A percentile compares a stretch with the other conserved stretches of the same genome.
phyloP scores from a whole-genome alignment of 2,329 filamentous ascomycete species.

The Bisporella sp. region DNA sequence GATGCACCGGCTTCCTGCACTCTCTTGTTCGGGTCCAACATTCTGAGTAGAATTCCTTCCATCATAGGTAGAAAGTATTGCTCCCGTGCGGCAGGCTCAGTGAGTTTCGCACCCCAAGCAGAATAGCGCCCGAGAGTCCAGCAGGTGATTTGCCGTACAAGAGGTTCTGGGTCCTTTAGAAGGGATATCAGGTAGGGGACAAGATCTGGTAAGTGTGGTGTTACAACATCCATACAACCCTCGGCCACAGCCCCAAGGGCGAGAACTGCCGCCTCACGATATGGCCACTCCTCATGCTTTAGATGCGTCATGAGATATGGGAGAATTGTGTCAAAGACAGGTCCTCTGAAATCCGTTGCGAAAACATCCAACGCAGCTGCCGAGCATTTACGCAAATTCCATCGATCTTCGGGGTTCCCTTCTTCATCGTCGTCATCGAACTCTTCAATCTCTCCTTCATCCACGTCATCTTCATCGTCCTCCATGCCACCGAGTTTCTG shows the following conservation, averaged over 20 bases:
- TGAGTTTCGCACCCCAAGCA: slow-evolving; percentile 76
- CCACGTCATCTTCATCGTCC: slow-evolving; percentile 60
- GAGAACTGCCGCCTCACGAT: slow-evolving; percentile 88
- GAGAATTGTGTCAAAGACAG: slow-evolving; percentile 85
- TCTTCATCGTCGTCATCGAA: slow-evolving; percentile 66
- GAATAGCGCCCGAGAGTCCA: slow-evolving; percentile 96
- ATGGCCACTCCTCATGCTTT: slow-evolving; percentile 81
- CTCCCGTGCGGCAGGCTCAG: slow-evolving; percentile 58
- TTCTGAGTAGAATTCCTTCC: slow-evolving; percentile 88
- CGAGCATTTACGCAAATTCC: slow-evolving; percentile 95
- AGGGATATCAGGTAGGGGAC: slow-evolving; percentile 80
- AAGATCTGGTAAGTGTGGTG: slow-evolving; percentile 83
- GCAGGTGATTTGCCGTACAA: slow-evolving; percentile 94
- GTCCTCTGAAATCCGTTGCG: slow-evolving; percentile 78
- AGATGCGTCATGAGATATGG: slow-evolving; percentile 90
- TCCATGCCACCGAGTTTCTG: slow-evolving; percentile 39
- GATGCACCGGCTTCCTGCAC: slow-evolving; percentile 95
- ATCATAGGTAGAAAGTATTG: slow-evolving; percentile 92
- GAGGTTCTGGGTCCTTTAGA: slow-evolving; percentile 76
- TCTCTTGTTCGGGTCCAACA: slow-evolving; percentile 96
- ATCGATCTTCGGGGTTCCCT: slow-evolving; percentile 79
- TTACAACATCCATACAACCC: slow-evolving; percentile 84
- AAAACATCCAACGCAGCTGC: slow-evolving; percentile 93
- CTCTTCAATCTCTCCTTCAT: slow-evolving; percentile 83
- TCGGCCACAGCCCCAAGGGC: slow-evolving; percentile 92